Conservation (phyloP, 139 green algal genomes). For the Chlorella sp. region DNA sequence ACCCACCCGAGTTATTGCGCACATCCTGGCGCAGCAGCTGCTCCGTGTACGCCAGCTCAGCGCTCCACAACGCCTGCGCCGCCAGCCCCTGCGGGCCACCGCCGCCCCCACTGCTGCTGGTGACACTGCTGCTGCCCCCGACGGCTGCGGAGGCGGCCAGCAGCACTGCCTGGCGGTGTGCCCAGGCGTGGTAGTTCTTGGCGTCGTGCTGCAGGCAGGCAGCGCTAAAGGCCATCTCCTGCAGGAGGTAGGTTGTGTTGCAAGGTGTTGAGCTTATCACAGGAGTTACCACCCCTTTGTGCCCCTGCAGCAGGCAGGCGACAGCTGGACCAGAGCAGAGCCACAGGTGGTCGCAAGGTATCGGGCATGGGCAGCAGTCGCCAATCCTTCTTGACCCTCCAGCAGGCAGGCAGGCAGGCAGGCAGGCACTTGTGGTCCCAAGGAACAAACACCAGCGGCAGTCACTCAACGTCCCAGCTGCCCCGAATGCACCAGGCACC, state of each 20-base stretch:
- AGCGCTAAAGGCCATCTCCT: slow-evolving; percentile 63
- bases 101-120: background rate
- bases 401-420: background rate
- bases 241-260: background rate
- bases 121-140: background rate
- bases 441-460: too few species aligned
- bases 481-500: too few species aligned
- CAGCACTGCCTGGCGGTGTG: slow-evolving; percentile 74
- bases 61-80: slow-evolving; percentile 42
- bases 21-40: slow-evolving; percentile 70
- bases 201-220: slow-evolving; percentile 70
- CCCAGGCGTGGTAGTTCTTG: slow-evolving; percentile 95
- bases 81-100: background rate
- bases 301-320: background rate
- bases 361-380: background rate
- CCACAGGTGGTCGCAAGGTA: too few species aligned
- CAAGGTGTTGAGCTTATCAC: too few species aligned
- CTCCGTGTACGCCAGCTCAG: slow-evolving; percentile 67
- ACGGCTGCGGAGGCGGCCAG: background rate
- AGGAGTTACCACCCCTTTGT: background rate
- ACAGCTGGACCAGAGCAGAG: background rate
- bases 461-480: too few species aligned
- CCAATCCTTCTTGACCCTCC: too few species aligned
- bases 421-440: too few species aligned
- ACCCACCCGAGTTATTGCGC: slow-evolving; percentile 81